These are phyloP conservation scores for Talaromyces sp. DNA, from an alignment of 2,329 filamentous ascomycete genomes.

Conservation along the genomic window DNA sequence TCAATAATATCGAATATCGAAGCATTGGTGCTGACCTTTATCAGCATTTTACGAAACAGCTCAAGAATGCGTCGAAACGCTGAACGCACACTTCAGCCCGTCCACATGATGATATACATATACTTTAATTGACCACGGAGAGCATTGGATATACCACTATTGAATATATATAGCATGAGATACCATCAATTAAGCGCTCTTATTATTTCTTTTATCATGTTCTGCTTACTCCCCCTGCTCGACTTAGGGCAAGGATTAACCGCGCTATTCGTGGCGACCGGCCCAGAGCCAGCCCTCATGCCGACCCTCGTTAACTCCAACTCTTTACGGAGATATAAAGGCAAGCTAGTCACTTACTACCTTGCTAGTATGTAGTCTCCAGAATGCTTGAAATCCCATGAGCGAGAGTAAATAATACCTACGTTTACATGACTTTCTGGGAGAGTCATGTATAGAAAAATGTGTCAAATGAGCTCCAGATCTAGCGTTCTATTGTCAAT, in stretches of 20 bases:
- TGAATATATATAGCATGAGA: slow-evolving; percentile 16
- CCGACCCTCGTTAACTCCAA: not conserved
- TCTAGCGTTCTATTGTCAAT: not conserved
- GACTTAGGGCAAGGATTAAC: not conserved
- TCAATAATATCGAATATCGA: not conserved
- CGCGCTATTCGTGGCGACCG: not conserved
- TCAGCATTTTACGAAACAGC: slow-evolving; percentile 44
- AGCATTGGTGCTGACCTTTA: slow-evolving; percentile 21
- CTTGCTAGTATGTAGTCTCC: not conserved
- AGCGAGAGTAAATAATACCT: not conserved
- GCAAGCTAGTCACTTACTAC: not conserved
- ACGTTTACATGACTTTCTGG: not conserved
- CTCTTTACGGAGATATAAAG: not conserved
- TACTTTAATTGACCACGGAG: not conserved
- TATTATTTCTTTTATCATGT: not conserved
- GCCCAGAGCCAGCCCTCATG: too few species aligned
- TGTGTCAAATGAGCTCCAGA: not conserved
- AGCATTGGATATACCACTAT: not conserved
- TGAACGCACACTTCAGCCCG: slow-evolving; percentile 10
- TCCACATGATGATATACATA: not conserved
- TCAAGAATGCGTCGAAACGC: slow-evolving; percentile 37
- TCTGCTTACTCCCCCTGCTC: not conserved
- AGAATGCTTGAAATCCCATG: not conserved
- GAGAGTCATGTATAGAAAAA: not conserved
- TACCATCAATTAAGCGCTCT: slow-evolving; percentile 5